Evolutionary conservation across 108 stramenopile genomes (phyloP).

Genomic region (Nannochloropsis gaditana): DNA sequence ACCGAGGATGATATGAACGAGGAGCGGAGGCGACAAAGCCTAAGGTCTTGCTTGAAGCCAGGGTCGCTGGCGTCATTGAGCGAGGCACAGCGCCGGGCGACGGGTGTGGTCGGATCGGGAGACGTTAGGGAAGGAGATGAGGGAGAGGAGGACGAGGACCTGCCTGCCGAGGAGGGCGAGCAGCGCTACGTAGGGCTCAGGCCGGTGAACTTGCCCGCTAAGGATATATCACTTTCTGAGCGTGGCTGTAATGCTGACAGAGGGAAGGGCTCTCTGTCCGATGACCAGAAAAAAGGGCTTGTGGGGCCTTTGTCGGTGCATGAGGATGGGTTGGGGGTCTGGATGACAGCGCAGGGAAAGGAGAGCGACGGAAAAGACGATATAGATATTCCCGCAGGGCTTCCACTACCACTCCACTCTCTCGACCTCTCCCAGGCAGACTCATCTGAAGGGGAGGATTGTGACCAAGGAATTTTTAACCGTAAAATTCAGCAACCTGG

Average conservation of each 20-base stretch:
- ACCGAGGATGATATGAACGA: constrained; percentile 20
- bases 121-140: neutral
- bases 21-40: neutral
- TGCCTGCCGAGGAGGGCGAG: neutral
- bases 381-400: neutral
- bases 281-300: neutral
- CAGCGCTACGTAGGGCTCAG: neutral
- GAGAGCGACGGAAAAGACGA: neutral
- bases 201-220: neutral
- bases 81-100: neutral
- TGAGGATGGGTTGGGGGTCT: neutral
- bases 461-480: neutral
- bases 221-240: too few species aligned
- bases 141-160: neutral
- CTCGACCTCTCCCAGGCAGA: neutral
- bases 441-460: neutral
- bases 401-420: neutral
- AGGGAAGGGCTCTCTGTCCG: neutral
- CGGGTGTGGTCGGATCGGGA: neutral
- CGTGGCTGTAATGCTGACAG: too few species aligned
- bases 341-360: neutral
- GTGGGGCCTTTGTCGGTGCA: neutral
- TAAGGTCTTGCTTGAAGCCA: constrained; percentile 7
- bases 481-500: neutral
- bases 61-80: neutral